phyloP scores from a whole-genome alignment of 2,329 filamentous ascomycete species.

The Phyllosticta citriasiana region DNA sequence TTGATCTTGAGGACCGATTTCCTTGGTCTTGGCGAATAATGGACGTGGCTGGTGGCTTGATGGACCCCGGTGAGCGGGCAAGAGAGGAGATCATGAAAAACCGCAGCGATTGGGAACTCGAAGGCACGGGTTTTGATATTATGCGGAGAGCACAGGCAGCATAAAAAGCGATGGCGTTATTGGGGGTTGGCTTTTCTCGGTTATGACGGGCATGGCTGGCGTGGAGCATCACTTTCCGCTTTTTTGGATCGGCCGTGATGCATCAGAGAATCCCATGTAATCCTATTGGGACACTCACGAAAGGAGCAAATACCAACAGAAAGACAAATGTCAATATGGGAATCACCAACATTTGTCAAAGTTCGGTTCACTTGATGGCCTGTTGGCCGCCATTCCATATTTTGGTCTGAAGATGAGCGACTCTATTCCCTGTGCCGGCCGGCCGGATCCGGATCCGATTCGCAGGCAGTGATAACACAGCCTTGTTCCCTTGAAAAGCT shows the following conservation, averaged over 20 bases:
- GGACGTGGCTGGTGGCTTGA: constrained; percentile 17
- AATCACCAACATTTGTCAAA: no score
- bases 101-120: neutral
- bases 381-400: no score
- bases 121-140: neutral
- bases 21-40: constrained; percentile 47
- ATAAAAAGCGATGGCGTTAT: neutral
- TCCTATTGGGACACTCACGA: neutral
- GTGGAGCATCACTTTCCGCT: neutral
- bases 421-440: no score
- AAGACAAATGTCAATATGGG: neutral
- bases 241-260: neutral
- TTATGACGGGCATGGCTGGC: neutral
- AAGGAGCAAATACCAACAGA: neutral
- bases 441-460: no score
- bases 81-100: neutral
- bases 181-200: neutral
- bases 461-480: no score
- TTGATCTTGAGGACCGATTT: constrained; percentile 48
- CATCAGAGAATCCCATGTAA: neutral
- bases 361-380: no score
- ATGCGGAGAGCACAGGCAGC: neutral
- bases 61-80: neutral
- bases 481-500: no score
- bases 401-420: no score